Percentiles rank a stretch among this genome's conserved stretches.
These are phyloP conservation scores for Penicillium robsamsonii DNA, from an alignment of 495 filamentous ascomycete genomes.

Conservation along the genomic window DNA sequence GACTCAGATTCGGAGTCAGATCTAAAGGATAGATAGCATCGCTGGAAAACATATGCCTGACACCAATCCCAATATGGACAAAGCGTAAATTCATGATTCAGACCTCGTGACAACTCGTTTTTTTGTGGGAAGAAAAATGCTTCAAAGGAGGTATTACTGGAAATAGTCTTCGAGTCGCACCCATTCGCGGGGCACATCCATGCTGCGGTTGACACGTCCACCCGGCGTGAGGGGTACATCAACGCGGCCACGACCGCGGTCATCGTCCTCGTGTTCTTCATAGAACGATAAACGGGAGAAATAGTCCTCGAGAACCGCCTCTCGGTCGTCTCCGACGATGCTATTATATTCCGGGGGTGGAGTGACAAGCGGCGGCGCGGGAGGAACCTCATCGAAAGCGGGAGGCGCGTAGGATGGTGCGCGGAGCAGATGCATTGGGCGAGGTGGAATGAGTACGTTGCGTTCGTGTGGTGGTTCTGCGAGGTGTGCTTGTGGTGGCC, in stretches of 20 bases:
- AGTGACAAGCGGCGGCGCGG: constrained; percentile 80
- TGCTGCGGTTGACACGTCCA: constrained; percentile 65
- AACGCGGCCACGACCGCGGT: constrained; percentile 50
- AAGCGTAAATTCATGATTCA: constrained; percentile 34
- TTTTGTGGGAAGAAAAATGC: not conserved
- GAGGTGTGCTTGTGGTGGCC: constrained; percentile 49
- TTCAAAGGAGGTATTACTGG: constrained; percentile 12
- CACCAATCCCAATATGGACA: constrained; percentile 21
- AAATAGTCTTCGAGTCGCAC: constrained; percentile 47
- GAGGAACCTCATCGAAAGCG: constrained; percentile 80
- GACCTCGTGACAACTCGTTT: constrained; percentile 17
- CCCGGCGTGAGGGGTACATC: constrained; percentile 69
- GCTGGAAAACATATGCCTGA: constrained; percentile 14
- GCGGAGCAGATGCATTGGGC: constrained; percentile 90
- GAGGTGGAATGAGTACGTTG: constrained; percentile 19
- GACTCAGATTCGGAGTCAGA: constrained; percentile 3
- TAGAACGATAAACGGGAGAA: constrained; percentile 70
- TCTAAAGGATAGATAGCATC: constrained; percentile 3
- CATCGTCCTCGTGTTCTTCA: constrained; percentile 55
- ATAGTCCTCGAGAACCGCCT: constrained; percentile 80
- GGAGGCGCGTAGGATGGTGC: constrained; percentile 87
- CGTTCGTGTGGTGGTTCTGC: constrained; percentile 44
- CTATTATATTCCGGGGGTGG: constrained; percentile 86
- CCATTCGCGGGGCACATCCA: constrained; percentile 59
- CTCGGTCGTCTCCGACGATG: constrained; percentile 77